phyloP scores from a whole-genome alignment of 768 basidiomycete genomes.

The Auricularia sp. region DNA sequence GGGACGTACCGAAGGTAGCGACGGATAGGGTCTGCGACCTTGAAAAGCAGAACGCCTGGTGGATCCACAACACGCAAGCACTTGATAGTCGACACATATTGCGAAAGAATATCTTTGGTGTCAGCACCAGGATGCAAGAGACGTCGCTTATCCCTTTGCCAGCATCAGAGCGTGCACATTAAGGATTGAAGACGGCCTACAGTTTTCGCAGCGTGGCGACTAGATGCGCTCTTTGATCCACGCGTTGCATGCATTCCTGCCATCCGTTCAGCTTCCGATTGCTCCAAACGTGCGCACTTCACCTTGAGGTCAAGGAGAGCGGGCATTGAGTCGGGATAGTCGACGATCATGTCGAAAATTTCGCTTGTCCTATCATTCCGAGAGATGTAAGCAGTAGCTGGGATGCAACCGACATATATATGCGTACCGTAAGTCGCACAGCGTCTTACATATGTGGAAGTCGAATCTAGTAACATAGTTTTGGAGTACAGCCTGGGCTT shows the following conservation, averaged over 20 bases:
- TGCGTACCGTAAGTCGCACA: conserved; percentile 73
- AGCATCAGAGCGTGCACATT: conserved; percentile 3
- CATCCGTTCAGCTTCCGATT: background rate
- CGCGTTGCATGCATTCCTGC: conserved; percentile 69
- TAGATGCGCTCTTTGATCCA: conserved; percentile 68
- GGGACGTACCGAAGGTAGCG: conserved; percentile 67
- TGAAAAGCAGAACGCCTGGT: conserved; percentile 82
- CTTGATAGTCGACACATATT: conserved; percentile 89
- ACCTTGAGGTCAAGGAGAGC: conserved; percentile 84
- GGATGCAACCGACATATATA: background rate
- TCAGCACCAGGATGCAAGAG: conserved; percentile 93
- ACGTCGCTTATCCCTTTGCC: conserved; percentile 64
- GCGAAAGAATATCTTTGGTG: conserved; percentile 77
- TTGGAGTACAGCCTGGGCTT: conserved; percentile 61
- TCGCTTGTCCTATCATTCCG: conserved; percentile 45
- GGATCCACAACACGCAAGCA: conserved; percentile 87
- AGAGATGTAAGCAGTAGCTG: background rate
- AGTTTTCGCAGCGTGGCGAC: conserved; percentile 70
- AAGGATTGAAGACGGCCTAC: conserved; percentile 34
- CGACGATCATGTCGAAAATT: conserved; percentile 93
- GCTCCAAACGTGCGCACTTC: background rate
- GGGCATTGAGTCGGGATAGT: conserved; percentile 78
- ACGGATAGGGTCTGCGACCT: conserved; percentile 88
- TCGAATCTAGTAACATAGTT: conserved; percentile 79
- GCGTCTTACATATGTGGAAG: conserved; percentile 84